A percentile compares a stretch with the other conserved stretches of the same genome.
Evolutionary conservation across 495 filamentous ascomycete species (phyloP).

Genomic region (Penicillium soppii): DNA sequence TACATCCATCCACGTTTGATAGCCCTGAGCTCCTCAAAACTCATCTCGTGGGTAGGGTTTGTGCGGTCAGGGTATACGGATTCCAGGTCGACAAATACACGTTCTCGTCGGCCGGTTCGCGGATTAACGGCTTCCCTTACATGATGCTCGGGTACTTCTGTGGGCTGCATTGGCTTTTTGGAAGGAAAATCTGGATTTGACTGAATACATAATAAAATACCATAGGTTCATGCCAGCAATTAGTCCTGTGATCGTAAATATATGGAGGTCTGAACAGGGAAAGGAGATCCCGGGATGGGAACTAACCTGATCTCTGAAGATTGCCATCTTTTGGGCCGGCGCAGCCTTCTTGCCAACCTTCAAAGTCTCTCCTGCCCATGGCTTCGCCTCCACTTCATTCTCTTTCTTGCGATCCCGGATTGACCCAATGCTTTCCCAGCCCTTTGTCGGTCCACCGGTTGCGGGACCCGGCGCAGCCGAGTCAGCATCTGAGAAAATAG

Average conservation of each 20-base stretch:
- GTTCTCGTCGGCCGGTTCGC: constrained; percentile 74
- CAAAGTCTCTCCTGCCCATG: constrained; percentile 90
- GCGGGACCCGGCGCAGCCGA: constrained; percentile 40
- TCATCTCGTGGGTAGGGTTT: constrained; percentile 67
- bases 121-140: constrained; percentile 75
- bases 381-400: constrained; percentile 80
- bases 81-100: constrained; percentile 82
- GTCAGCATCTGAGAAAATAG: constrained; percentile 81
- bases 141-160: constrained; percentile 46
- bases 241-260: constrained; percentile 99
- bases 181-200: constrained; percentile 48
- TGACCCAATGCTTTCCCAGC: constrained; percentile 91
- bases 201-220: constrained; percentile 59
- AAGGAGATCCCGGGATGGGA: constrained; percentile 19
- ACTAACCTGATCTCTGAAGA: constrained; percentile 97
- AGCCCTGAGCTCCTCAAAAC: constrained; percentile 90
- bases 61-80: constrained; percentile 76
- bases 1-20: constrained; percentile 74
- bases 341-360: constrained; percentile 78
- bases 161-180: constrained; percentile 36
- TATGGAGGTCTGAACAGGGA: constrained; percentile 47
- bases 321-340: constrained; percentile 75
- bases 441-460: constrained; percentile 54
- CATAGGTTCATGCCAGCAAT: constrained; percentile 66
- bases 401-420: constrained; percentile 89